Base-by-base conservation (phyloP, 345 rosid genomes). In the Eucalyptus cladocalyx region DNA sequence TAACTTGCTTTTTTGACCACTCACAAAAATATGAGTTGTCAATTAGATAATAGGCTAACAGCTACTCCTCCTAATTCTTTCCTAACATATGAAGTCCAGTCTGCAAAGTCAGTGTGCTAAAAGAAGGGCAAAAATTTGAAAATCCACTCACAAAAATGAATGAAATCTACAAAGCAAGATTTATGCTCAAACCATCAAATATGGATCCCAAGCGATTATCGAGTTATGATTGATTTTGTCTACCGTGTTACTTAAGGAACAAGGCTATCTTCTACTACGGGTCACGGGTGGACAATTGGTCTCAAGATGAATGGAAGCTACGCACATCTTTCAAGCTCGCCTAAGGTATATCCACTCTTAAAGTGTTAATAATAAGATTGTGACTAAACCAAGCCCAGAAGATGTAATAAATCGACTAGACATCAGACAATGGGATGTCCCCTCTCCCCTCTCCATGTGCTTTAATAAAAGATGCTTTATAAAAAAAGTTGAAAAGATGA, bases 231-330 rank as follows among this genome's bases (percentile, higher is more conserved):
- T 26, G n/a, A 26, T 60, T 60, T 26, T 60, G 67, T 26, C 7
- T 28, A 62, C 69, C 1, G 2, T 30, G 18, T 62, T 62, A 62
- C 32, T 28, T 0, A 0, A 62, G 6, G 4, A 28, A 3, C 3
- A 0, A 60, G 67, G 32, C n/a, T 60, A 60, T 60, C 67, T 60
- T 60, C n/a, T 60, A 26, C n/a, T 60, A 60, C 8, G 4, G 21
- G 16, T n/a, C 26, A 40, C 40, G 30, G 7, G 47, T 7, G 47
- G 30, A 40, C 26, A 11, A 76, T 40, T 11, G 85, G 14, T 21
- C 28, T 21, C 47, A 2, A 2, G 7, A 40, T 42, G 47, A 40
- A 40, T 8, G 30, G 30, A 65, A 65, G 76, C 37, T n/a, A 65
- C 11, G 10, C 40, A 65, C 37, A 16, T 76, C 13, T 2, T 1